Conservation (phyloP, 2,329 filamentous ascomycete genomes). For the Dothiorella sarmentorum region DNA sequence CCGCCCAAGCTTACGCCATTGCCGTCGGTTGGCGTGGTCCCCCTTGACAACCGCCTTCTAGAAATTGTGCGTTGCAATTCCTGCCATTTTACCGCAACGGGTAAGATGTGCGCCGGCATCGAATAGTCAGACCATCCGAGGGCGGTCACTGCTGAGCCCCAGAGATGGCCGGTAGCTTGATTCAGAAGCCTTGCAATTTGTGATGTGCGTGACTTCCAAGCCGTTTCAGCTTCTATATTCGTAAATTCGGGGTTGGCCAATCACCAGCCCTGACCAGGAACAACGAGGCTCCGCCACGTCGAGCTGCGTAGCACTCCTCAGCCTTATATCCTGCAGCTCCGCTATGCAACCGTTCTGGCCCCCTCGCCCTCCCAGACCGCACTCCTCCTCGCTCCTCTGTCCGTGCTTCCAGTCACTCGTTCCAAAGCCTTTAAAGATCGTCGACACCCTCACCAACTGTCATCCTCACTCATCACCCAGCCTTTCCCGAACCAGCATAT, state of each 20-base stretch:
- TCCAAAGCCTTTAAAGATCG: conserved; percentile 1
- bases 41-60: conserved; percentile 10
- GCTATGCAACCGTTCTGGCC: conserved; percentile 7
- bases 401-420: background rate
- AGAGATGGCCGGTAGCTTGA: conserved; percentile 20
- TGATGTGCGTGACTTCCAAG: conserved; percentile 20
- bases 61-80: conserved; percentile 1
- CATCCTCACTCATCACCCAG: background rate
- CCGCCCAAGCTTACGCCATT: conserved; percentile 20
- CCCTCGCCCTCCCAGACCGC: conserved; percentile 4
- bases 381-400: too few species aligned
- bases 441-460: background rate
- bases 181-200: conserved; percentile 21
- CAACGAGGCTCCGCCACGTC: conserved; percentile 20
- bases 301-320: conserved; percentile 17
- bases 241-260: conserved; percentile 15
- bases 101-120: conserved; percentile 16
- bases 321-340: conserved; percentile 18
- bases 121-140: conserved; percentile 16
- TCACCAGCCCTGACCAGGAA: conserved; percentile 8
- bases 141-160: conserved; percentile 19
- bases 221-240: conserved; percentile 20
- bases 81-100: conserved; percentile 8
- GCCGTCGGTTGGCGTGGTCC: conserved; percentile 17
- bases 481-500: background rate